These are phyloP conservation scores for Brasenia schreberi DNA, from an alignment of 164 flowering plant species.

Conservation along the genomic window DNA sequence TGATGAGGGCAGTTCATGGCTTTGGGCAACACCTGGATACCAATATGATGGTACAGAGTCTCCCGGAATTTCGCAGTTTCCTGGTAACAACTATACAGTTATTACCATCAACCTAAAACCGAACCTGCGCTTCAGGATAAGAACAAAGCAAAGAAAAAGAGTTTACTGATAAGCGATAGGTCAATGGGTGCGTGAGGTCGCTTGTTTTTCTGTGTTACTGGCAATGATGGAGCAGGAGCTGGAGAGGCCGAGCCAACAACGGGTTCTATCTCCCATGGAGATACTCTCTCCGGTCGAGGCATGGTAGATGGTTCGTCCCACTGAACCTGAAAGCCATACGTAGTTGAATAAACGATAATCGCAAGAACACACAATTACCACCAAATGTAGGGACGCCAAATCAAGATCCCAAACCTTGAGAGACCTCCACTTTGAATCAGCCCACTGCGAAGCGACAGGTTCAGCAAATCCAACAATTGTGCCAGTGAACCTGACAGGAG, in stretches of 20 bases:
- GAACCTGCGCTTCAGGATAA: background rate
- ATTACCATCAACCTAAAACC: background rate
- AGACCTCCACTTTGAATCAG: constrained; percentile 64
- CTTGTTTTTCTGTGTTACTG: constrained; percentile 34
- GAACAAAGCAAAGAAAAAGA: background rate
- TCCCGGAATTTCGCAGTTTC: constrained; percentile 6
- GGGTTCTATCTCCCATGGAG: constrained; percentile 92
- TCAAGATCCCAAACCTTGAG: constrained; percentile 30
- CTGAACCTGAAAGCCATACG: constrained; percentile 41
- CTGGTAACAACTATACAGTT: background rate
- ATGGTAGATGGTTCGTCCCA: constrained; percentile 88
- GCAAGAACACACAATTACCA: background rate
- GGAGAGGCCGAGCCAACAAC: constrained; percentile 36
- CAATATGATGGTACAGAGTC: constrained; percentile 34
- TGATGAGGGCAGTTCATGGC: constrained; percentile 21
- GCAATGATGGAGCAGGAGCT: constrained; percentile 17
- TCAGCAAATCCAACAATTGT: constrained; percentile 50
- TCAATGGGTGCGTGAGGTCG: constrained; percentile 43
- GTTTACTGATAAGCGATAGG: constrained; percentile 30
- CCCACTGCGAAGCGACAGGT: constrained; percentile 52
- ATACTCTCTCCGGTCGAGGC: constrained; percentile 71
- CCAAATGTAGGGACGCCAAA: background rate
- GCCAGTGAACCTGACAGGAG: constrained; percentile 46
- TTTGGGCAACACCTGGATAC: constrained; percentile 30
- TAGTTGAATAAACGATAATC: background rate